Base-by-base conservation (phyloP, 345 rosid species). In the Corymbia maculata region DNA sequence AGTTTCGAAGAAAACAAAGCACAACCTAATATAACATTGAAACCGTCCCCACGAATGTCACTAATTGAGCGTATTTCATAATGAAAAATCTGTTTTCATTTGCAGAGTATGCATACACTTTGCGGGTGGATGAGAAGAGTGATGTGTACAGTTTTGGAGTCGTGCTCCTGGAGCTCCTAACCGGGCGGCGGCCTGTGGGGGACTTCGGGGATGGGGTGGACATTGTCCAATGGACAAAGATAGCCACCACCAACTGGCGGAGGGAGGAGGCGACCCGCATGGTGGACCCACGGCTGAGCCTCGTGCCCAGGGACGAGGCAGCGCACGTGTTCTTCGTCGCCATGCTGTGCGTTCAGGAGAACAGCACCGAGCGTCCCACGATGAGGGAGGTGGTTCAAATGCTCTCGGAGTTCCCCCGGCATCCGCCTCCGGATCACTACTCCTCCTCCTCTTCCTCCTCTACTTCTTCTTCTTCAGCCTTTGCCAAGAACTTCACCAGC, bases 131-230 rank as follows among this genome's bases (percentile, higher is more conserved):
- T 4, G 95, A 95, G 88, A 95, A 95, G 87, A 95, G 95, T 16
- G 98, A 95, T 3, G 96, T 95, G 26, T 95, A 95, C n/a, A 95
- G 98, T n/a, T 95, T 94, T 1, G 98, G 98, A 1, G 96, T 94
- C 2, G 96, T 95, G 8, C 87, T 95, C 5, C 44, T 95, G 14
- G 98, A 95, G 90, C 89, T 95, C 6, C 89, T 95, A 26, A 94
- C 95, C 0, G 96, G 98, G 2, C 91, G 93, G 9, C 91, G 92
- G 42, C 98, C 96, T 0, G 96, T 95, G 15, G 96, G 96, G 0
- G 94, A 91, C 24, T 95, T 94, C 0, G 98, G 95, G 6, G 96
- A 94, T 24, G 96, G 95, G 14, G 89, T 95, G 7, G 96, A 95
- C 87, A 93, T 95, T 12, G 98, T 95, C 50, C 98, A 94, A 15